Base-by-base conservation (phyloP, 1,139 yeast genomes). In the Candida dubliniensis region DNA sequence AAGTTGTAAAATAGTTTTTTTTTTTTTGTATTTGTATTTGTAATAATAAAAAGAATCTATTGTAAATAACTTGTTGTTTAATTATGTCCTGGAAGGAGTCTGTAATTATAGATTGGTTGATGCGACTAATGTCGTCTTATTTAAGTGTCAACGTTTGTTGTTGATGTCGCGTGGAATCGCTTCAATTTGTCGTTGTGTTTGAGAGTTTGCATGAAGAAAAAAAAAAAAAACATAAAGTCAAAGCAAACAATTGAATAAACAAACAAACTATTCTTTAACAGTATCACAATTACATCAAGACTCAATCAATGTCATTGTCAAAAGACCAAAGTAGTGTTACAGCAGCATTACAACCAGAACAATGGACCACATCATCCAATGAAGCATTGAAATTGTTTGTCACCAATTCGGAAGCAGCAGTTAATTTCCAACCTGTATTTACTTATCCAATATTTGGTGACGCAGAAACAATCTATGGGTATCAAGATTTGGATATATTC, bases 391-490 rank as follows among this genome's bases (percentile, higher is more conserved):
- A 74, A 41, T 58, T 88, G 10, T 77, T 59, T 44, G 53, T 71
- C 27, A 79, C 86, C 2, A 84, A 81, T 47, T 71, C 77, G 2
- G 64, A 71, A 5, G 82, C 83, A 0, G 79, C 84, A 12, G 67
- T 78, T 3, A 62, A 64, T 38, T 84, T 85, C 67, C 67, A 75
- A 31, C 97, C 99, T 0, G 62, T 68, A 14, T 91, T 88, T 66
- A 91, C 98, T 1, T 93, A 93, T 63, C 96, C 97, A 2, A 84
- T 93, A 11, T 93, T 81, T 68, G 98, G 98, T 8, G 96, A 90
- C 45, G 76, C 89, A 1, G 99, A 95, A 61, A 82, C 84, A 43
- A 83, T 95, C 8, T 89, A 82, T 60, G 99, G 99, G 1, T 95
- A 81, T 60, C 76, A 84, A 53, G 84, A 81, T 55, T 71, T 91